Percentiles rank a stretch among this genome's conserved stretches.
These are phyloP conservation scores for Staphylotrichum tortipilum DNA, from an alignment of 495 filamentous ascomycete genomes.

Conservation along the genomic window DNA sequence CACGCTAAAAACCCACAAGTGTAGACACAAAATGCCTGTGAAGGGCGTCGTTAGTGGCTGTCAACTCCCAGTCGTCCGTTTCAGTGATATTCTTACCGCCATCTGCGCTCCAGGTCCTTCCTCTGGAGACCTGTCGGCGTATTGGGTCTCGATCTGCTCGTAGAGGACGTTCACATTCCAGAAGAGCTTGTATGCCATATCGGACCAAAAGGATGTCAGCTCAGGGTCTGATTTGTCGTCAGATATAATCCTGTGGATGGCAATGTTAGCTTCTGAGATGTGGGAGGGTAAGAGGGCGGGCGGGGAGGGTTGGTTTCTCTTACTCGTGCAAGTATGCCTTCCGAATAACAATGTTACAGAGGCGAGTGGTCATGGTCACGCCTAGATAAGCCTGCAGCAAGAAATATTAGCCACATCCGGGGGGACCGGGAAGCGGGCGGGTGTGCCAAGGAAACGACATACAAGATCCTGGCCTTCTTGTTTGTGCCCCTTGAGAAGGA, in stretches of 20 bases:
- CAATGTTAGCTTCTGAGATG: background rate
- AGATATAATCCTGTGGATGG: conserved; percentile 32
- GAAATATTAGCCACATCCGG: background rate
- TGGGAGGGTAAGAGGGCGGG: background rate
- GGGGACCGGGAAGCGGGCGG: no score
- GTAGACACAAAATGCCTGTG: conserved; percentile 41
- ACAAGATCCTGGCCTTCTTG: conserved; percentile 37
- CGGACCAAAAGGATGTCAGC: conserved; percentile 29
- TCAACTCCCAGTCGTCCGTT: background rate
- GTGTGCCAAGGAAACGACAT: no score
- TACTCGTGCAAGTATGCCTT: conserved; percentile 42
- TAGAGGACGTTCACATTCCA: conserved; percentile 37
- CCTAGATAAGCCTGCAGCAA: conserved; percentile 36
- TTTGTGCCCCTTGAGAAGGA: conserved; percentile 37
- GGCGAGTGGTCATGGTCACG: conserved; percentile 39
- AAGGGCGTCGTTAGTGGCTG: conserved; percentile 1
- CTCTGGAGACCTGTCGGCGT: conserved; percentile 29
- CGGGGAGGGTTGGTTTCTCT: conserved; percentile 1
- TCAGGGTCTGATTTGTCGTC: conserved; percentile 29
- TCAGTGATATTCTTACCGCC: conserved; percentile 28
- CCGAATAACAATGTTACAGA: conserved; percentile 44
- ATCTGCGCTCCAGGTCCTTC: conserved; percentile 43
- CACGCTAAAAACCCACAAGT: conserved; percentile 42
- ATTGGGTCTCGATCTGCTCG: conserved; percentile 41
- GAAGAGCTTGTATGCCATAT: conserved; percentile 41